Conservation (phyloP, 371 early-diverging fungal genomes). For the Mortierella sp. region DNA sequence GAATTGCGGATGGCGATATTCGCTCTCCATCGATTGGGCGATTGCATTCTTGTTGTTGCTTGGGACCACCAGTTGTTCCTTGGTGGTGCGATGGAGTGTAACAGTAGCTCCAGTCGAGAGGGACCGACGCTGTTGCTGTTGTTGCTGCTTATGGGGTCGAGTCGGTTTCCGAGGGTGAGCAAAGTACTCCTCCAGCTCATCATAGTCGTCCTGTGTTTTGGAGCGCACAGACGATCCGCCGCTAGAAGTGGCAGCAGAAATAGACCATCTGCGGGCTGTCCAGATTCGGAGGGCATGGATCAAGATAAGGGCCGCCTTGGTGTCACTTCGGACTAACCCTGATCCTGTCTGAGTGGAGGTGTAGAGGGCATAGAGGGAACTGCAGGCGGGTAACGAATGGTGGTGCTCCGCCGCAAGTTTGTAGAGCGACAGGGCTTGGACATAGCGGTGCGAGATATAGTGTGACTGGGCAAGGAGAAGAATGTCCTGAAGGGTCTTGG, state of each 20-base stretch:
- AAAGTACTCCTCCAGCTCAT: slow-evolving; percentile 54
- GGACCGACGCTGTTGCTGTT: background rate
- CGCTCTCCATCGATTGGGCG: slow-evolving; percentile 38
- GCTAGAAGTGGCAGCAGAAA: background rate
- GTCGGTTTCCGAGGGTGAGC: slow-evolving; percentile 25
- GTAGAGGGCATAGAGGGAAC: slow-evolving; percentile 51
- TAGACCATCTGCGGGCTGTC: slow-evolving; percentile 51
- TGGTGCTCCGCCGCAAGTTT: slow-evolving; percentile 43
- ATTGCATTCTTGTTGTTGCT: background rate
- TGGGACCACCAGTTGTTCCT: background rate
- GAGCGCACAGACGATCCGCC: slow-evolving; percentile 25
- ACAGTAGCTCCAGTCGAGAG: slow-evolving; percentile 11
- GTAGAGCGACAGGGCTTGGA: slow-evolving; percentile 42
- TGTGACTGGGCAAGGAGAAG: slow-evolving; percentile 52
- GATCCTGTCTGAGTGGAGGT: slow-evolving; percentile 35
- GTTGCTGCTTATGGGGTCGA: background rate
- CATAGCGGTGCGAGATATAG: slow-evolving; percentile 53
- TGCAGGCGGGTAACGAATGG: slow-evolving; percentile 47
- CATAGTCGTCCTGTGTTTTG: slow-evolving; percentile 25
- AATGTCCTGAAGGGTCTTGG: slow-evolving; percentile 42
- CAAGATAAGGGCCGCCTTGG: slow-evolving; percentile 36
- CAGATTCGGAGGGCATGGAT: slow-evolving; percentile 53
- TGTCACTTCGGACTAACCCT: slow-evolving; percentile 47
- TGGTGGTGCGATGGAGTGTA: background rate
- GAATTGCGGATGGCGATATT: slow-evolving; percentile 32